Percentiles rank a stretch among this genome's conserved stretches.
Conservation (phyloP, 371 early-diverging fungal genomes). For the Dichotomocladium elegans region DNA sequence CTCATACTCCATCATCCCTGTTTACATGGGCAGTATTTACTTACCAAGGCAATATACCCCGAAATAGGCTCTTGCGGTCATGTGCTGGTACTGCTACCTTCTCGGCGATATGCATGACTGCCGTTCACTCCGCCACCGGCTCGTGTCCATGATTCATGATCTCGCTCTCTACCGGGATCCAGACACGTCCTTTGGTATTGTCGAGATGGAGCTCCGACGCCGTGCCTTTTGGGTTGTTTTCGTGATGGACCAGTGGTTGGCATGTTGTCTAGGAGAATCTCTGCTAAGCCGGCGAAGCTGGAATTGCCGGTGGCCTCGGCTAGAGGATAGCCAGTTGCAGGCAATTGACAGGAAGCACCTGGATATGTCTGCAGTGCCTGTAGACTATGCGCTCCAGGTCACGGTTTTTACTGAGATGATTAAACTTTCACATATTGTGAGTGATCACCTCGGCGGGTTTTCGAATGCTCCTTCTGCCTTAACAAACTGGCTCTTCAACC, state of each 20-base stretch:
- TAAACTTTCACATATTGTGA: slow-evolving; percentile 23
- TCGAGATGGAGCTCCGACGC: slow-evolving; percentile 30
- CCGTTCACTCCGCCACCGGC: slow-evolving; percentile 13
- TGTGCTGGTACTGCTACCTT: slow-evolving; percentile 40
- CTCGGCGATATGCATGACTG: slow-evolving; percentile 28
- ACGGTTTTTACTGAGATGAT: slow-evolving; percentile 35
- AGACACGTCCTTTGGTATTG: slow-evolving; percentile 1
- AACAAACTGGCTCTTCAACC: slow-evolving; percentile 35
- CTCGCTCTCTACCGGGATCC: too few relatives aligned
- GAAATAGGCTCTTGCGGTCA: slow-evolving; percentile 35
- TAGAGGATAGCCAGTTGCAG: slow-evolving; percentile 36
- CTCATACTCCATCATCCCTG: too few relatives aligned
- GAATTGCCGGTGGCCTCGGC: slow-evolving; percentile 26
- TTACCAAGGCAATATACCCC: too few relatives aligned
- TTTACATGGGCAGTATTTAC: too few relatives aligned
- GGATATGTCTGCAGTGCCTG: not conserved
- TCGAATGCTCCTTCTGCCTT: slow-evolving; percentile 4
- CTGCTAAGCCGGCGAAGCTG: slow-evolving; percentile 3
- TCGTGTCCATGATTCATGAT: slow-evolving; percentile 1
- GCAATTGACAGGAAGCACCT: slow-evolving; percentile 8
- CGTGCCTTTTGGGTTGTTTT: slow-evolving; percentile 38
- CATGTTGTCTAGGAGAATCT: slow-evolving; percentile 17
- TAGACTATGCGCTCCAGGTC: slow-evolving; percentile 24
- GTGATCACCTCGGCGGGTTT: not conserved
- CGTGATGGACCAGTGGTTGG: slow-evolving; percentile 38